Evolutionary conservation across 169 alveolate species (phyloP), one percentile per base, ranked within the genome.

Genomic region (Eimeria brunetti): DNA sequence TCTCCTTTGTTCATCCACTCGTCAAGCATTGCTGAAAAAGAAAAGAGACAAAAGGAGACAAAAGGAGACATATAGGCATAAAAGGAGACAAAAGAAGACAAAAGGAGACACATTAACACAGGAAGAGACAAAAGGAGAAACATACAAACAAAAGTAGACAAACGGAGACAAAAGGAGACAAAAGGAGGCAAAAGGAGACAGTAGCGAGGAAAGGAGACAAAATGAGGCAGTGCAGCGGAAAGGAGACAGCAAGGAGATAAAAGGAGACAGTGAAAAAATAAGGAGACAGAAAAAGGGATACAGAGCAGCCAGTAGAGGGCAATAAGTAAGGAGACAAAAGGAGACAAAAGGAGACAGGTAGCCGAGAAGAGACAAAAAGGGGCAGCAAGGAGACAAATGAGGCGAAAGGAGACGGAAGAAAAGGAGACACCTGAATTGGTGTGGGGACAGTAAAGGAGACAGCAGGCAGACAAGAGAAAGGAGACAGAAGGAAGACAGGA

Each of bases 401-500:
- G 33, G 33, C 5, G 27, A 62, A 9, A 22, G 27, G 33, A 62
- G 27, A 22, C 27, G 16, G 33, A 62, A 22, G 33, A 62, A 22
- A 62, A 22, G 33, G 11, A 62, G 27, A 62, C 27, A 62, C n/a
- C 80, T 14, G 18, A 9, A 14, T 9, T n/a, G 36, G 14, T 14
- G 80, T 14, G n/a, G 51, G 27, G 84, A 27, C 38, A 41, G n/a
- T 11, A 6, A n/a, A n/a, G 22, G n/a, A 27, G 41, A 41, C 56
- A 73, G 84, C 46, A 73, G 84, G 51, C 84, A 67, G 76, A 22
- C 76, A 22, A 20, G 76, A 22, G 76, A 67, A 8, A 67, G 76
- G 30, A 67, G 76, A 67, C 12, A 51, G 6, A 51, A 51, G 60
- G 60, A 51, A n/a, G n/a, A n/a, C n/a, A n/a, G n/a, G n/a, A n/a